phyloP scores from a whole-genome alignment of 2,329 filamentous ascomycete genomes.

The Trichoderma sp. region DNA sequence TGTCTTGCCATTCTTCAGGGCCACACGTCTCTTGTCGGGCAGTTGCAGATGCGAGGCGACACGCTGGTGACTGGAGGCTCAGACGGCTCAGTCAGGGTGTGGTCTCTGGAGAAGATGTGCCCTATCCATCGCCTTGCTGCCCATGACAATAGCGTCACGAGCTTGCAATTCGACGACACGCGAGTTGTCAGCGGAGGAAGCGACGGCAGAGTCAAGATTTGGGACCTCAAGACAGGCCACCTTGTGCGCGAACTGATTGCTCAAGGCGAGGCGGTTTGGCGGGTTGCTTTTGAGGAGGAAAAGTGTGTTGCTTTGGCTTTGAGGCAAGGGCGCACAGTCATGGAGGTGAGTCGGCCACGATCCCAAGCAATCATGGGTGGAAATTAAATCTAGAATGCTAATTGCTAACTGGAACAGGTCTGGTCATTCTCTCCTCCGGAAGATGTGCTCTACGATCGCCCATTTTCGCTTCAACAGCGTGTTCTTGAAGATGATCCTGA shows the following conservation, averaged over 20 bases:
- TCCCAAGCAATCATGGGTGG: neutral
- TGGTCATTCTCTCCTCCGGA: constrained; percentile 93
- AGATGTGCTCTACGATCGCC: constrained; percentile 56
- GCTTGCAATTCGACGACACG: constrained; percentile 93
- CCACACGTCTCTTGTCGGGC: constrained; percentile 93
- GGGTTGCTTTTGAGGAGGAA: constrained; percentile 96
- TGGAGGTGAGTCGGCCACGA: constrained; percentile 71
- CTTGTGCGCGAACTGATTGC: constrained; percentile 87
- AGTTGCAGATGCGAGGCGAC: constrained; percentile 91
- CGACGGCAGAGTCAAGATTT: constrained; percentile 97
- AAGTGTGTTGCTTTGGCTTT: constrained; percentile 96
- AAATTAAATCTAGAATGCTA: neutral
- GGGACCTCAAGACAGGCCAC: constrained; percentile 90
- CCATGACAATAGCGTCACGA: constrained; percentile 97
- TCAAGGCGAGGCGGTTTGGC: constrained; percentile 93
- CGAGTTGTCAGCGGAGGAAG: constrained; percentile 94
- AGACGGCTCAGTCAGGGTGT: constrained; percentile 92
- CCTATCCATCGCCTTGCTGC: constrained; percentile 93
- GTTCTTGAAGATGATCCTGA: constrained; percentile 44
- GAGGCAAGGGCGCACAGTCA: constrained; percentile 80
- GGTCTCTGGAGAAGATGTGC: constrained; percentile 86
- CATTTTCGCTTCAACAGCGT: constrained; percentile 48
- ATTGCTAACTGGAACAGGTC: constrained; percentile 55
- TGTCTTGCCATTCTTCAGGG: constrained; percentile 92
- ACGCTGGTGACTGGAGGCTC: constrained; percentile 94